Percentiles rank a stretch among this genome's conserved stretches.
phyloP scores from a whole-genome alignment of 306 rosid genomes.

The Lathyrus sativus region DNA sequence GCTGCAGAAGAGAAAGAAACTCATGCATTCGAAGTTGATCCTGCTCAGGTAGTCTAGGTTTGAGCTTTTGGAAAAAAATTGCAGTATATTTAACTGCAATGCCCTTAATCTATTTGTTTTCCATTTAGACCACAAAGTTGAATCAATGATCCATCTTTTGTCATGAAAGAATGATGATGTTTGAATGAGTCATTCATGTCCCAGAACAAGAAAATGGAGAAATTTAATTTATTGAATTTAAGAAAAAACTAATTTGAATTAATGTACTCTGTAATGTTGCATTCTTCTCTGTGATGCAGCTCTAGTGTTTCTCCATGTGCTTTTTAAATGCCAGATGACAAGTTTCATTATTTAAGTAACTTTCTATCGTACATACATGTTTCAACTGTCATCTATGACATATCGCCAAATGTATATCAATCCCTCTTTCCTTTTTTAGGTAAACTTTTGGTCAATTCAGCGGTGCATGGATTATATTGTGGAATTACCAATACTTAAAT shows the following conservation, averaged over 20 bases:
- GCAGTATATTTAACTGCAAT: background rate
- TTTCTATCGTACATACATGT: background rate
- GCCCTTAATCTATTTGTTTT: slow-evolving; percentile 11
- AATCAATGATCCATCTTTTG: slow-evolving; percentile 15
- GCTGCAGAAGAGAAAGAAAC: slow-evolving; percentile 89
- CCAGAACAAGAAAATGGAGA: background rate
- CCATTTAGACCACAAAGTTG: slow-evolving; percentile 7
- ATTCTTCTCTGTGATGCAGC: slow-evolving; percentile 24
- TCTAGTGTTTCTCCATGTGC: slow-evolving; percentile 16
- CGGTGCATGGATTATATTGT: background rate
- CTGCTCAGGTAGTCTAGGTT: slow-evolving; percentile 64
- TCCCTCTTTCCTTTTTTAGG: background rate
- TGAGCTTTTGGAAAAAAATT: slow-evolving; percentile 19
- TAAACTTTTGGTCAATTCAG: background rate
- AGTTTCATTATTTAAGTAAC: background rate
- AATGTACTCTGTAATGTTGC: background rate
- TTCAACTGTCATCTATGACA: background rate
- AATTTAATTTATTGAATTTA: background rate
- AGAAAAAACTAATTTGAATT: slow-evolving; percentile 3
- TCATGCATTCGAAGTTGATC: slow-evolving; percentile 85
- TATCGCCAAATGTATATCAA: background rate
- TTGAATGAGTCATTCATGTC: slow-evolving; percentile 14
- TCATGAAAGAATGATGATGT: slow-evolving; percentile 11
- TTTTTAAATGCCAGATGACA: slow-evolving; percentile 14
- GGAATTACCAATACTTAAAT: background rate